Percentiles rank a stretch among this genome's conserved stretches.
phyloP scores from a whole-genome alignment of 2,329 filamentous ascomycete genomes.

The Thelonectria discophora region DNA sequence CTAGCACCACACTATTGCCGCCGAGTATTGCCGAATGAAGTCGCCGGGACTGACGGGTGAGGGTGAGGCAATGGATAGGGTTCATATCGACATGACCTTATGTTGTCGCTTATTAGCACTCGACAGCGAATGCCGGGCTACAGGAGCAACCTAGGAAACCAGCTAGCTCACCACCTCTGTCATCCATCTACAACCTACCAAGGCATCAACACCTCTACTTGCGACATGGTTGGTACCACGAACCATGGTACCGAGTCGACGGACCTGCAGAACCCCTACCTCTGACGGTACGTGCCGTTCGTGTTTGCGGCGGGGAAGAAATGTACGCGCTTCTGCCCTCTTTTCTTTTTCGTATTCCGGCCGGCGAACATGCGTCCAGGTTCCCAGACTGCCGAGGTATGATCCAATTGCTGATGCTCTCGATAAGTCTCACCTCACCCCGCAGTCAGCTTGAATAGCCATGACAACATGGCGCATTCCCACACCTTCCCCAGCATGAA shows the following conservation, averaged over 20 bases:
- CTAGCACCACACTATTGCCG: no score
- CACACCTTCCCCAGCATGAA: background rate
- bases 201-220: constrained; percentile 1
- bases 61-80: background rate
- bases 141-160: background rate
- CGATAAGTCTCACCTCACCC: constrained; percentile 16
- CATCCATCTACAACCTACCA: background rate
- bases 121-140: background rate
- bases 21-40: background rate
- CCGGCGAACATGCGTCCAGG: no score
- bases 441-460: constrained; percentile 12
- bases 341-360: constrained; percentile 2
- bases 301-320: background rate
- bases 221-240: constrained; percentile 11
- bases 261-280: constrained; percentile 1
- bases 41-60: background rate
- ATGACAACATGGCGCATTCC: constrained; percentile 9
- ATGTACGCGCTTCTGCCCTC: background rate
- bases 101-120: background rate
- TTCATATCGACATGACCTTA: background rate
- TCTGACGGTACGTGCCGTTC: background rate
- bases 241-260: constrained; percentile 2
- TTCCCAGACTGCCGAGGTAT: background rate
- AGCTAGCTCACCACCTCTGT: constrained; percentile 7
- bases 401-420: background rate